A percentile compares a stretch with the other conserved stretches of the same genome.
phyloP scores from a whole-genome alignment of 169 alveolate genomes.

The Amoebophrya sp. region DNA sequence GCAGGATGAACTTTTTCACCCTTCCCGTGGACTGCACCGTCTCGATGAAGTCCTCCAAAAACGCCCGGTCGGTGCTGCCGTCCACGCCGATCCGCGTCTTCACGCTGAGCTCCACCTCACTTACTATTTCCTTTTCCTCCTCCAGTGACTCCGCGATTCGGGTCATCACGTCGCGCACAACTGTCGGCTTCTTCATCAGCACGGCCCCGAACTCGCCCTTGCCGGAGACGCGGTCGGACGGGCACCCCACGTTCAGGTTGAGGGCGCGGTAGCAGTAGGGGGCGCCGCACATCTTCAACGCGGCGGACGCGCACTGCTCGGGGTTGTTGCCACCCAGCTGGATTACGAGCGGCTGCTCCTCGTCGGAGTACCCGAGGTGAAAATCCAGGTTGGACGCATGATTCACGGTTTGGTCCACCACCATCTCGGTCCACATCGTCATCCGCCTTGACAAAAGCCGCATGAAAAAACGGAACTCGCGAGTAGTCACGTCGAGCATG shows the following conservation, averaged over 20 bases:
- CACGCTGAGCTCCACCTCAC: conserved; percentile 57
- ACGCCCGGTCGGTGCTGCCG: conserved; percentile 59
- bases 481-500: not conserved
- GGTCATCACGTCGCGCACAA: conserved; percentile 57
- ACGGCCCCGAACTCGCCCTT: conserved; percentile 87
- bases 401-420: not conserved
- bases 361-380: not conserved
- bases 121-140: conserved; percentile 9
- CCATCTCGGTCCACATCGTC: not conserved
- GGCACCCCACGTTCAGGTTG: conserved; percentile 85
- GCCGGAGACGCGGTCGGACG: conserved; percentile 70
- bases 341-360: not conserved
- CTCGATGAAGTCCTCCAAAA: conserved; percentile 50
- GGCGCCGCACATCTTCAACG: not conserved
- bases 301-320: not conserved
- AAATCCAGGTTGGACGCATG: not conserved
- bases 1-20: conserved; percentile 65
- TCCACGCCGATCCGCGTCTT: conserved; percentile 91
- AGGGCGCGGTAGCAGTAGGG: conserved; percentile 61
- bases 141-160: conserved; percentile 27
- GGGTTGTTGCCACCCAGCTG: not conserved
- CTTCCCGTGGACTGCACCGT: conserved; percentile 25
- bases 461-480: not conserved
- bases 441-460: not conserved
- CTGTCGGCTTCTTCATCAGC: conserved; percentile 77